Evolutionary conservation across 345 rosid species (phyloP), one percentile per base, ranked within the genome.

Genomic region (Ailanthus altissimus): DNA sequence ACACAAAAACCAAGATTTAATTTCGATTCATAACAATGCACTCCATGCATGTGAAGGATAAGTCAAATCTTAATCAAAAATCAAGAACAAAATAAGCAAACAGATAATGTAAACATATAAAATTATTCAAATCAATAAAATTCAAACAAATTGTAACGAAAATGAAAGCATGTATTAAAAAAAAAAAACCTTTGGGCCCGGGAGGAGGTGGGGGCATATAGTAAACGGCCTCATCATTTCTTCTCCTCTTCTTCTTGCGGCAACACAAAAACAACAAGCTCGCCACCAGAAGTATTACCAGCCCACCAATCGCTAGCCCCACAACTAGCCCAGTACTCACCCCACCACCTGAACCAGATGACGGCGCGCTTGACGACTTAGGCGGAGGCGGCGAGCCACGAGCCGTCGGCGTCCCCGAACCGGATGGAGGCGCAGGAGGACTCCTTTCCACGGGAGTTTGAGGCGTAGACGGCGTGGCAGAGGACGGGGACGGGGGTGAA

Each of bases 281-380:
- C 21, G 89, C 2, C 32, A 87, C 72, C 46, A 83, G 65, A 73
- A 92, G 82, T 40, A 86, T 0, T 26, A 62, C 86, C 70, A 90
- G 86, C 68, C 93, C 97, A 1, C 83, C 97, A 15, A 92, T 77
- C 23, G 90, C 94, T 21, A 90, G 72, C 40, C 93, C 97, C 47
- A 87, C 94, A 42, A 90, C 90, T 20, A 89, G 73, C 71, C 90
- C 93, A 10, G 91, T 87, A 40, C 93, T 85, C 47, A 85, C 21
- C 13, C 76, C 53, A 16, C 11, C 18, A 4, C 51, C 28, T 5
- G 8, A 23, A 6, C 62, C 70, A 45, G 51, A 6, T 18, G 86
- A 46, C 13, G 91, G 26, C 18, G 1, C 38, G 38, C 38, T 32
- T 1, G 38, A 32, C 2, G 90, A 45, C 4, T 86, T 42, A 0